Base-by-base conservation (phyloP, 345 rosid genomes). In the Excoecaria cochinchinensis region DNA sequence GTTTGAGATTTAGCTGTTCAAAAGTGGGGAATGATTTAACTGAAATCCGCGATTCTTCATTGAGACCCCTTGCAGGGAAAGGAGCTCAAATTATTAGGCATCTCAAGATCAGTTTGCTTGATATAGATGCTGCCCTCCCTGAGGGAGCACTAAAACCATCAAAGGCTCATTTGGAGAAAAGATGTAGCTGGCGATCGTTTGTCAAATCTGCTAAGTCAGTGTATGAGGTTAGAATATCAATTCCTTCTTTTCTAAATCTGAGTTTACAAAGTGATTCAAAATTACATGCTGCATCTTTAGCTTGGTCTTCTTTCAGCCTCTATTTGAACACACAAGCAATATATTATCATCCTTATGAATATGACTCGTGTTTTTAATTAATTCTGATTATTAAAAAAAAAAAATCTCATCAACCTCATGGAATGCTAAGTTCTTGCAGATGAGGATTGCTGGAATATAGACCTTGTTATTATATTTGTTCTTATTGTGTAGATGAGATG, bases 101-200 rank as follows among this genome's bases (percentile, higher is more conserved):
- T 59, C 86, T 83, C 50, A 83, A 83, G 62, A 78, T 75, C 76
- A 70, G 76, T 79, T 78, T 83, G 74, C 82, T 83, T 4, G 86
- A 83, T 70, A 80, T 83, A 82, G 86, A 83, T 14, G 86, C 86
- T 63, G 82, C 82, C 36, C 78, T 83, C 39, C 80, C 81, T 3
- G 73, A 75, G 64, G 82, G 63, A 72, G 82, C 86, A 17, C 60
- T 80, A 62, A 80, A 79, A 64, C 24, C 81, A 21, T 83, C 86
- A 36, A 83, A 69, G 59, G 69, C 80, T 55, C 57, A n/a, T 48
- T 10, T 8, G 24, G 76, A 47, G 39, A 83, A 75, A 57, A 57
- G 80, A 38, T 40, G 86, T 72, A 70, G 84, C 56, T 83, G 86
- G 86, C 81, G 80, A 22, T 73, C 79, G 11, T 80, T 74, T 72